Evolutionary conservation across 495 filamentous ascomycete genomes (phyloP).

Genomic region (Neurospora sublineolata): DNA sequence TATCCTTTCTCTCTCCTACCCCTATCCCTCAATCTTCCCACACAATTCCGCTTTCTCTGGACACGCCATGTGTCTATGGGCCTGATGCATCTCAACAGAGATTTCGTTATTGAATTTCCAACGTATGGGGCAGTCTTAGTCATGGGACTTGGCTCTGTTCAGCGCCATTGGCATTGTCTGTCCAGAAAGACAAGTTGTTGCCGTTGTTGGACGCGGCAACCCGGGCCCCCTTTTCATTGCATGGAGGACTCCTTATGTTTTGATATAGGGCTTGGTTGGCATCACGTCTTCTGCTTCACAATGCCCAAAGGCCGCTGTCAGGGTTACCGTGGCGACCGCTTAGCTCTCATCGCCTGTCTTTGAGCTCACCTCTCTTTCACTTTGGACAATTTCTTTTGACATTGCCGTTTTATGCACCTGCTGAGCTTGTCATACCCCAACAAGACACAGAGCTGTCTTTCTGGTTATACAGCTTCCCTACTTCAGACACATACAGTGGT

Average conservation of each 20-base stretch:
- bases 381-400: background rate
- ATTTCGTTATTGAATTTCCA: background rate
- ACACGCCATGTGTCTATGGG: background rate
- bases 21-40: background rate
- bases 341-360: background rate
- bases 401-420: background rate
- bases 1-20: slow-evolving; percentile 5
- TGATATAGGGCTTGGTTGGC: background rate
- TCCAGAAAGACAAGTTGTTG: background rate
- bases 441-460: background rate
- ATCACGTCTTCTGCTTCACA: background rate
- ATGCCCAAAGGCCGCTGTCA: background rate
- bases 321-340: background rate
- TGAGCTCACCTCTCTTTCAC: background rate
- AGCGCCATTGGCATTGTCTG: background rate
- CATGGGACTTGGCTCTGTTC: background rate
- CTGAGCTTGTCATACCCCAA: background rate
- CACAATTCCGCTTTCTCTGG: background rate
- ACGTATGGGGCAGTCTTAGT: background rate
- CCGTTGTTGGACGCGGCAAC: background rate
- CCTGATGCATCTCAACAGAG: background rate
- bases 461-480: background rate
- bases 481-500: background rate
- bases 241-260: background rate
- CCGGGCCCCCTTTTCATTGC: background rate